Evolutionary conservation across 2,329 filamentous ascomycete species (phyloP), one percentile per base, ranked within the genome.

Genomic region (Fonsecaea pugnacius): DNA sequence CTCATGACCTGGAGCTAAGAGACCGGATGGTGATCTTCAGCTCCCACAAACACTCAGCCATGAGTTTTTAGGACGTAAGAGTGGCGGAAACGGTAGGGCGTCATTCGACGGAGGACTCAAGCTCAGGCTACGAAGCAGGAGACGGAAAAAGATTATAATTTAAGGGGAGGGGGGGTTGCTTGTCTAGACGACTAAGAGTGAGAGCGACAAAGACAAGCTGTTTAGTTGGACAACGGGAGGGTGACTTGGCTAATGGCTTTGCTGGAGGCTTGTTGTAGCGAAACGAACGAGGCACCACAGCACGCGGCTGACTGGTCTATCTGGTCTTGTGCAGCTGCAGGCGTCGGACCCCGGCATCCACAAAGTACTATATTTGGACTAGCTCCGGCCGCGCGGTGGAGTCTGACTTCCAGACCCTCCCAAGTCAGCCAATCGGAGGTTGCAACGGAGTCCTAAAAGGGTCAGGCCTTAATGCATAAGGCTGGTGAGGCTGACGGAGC

Each of bases 401-500:
- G 38, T 58, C 55, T 40, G 38, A 48, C 55, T 16, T 38, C 38
- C 38, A 38, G 6, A 24, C 6, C 38, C 7, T 18, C 38, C 16
- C 6, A 27, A 12, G 16, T n/a, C 27, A 27, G 38, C 36, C 36
- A 32, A 43, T 43, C 24, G n/a, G 36, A 36, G 35, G 12, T 33
- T 32, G 32, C 24, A 58, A 58, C 43, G 55, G 55, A 32, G 38
- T 27, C 38, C 30, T 27, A 48, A 27, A 27, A 18, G 43, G 43
- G 18, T 21, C 43, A 30, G 32, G 51, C 27, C 27, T 53, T 35
- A 32, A 53, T 32, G 24, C 55, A 32, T 58, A 58, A 48, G 55
- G 55, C 55, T 58, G 55, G 55, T 58, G 55, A 43, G 55, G 55
- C 38, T 58, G 55, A 38, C 12, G 21, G 36, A 32, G 55, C 36